Conservation (phyloP, 2,329 filamentous ascomycete species). For the Aureobasidium sp. region DNA sequence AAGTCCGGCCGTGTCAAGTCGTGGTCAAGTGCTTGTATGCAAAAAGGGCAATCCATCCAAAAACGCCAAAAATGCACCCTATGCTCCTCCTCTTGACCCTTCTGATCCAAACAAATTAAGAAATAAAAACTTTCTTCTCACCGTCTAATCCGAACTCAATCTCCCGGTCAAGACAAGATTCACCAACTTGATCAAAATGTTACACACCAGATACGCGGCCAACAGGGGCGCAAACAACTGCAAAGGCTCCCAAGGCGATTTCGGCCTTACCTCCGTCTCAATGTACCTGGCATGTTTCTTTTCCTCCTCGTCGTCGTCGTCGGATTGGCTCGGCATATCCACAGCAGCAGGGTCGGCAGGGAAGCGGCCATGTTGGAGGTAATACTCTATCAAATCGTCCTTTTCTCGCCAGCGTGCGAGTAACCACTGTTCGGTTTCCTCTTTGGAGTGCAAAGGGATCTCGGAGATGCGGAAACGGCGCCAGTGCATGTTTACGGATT, state of each 20-base stretch:
- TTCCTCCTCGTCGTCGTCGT: slow-evolving; percentile 18
- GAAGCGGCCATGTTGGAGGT: slow-evolving; percentile 67
- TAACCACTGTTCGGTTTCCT: slow-evolving; percentile 75
- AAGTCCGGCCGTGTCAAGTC: too few species aligned
- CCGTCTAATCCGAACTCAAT: slow-evolving; percentile 2
- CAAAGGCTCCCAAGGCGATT: slow-evolving; percentile 35
- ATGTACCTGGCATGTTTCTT: slow-evolving; percentile 37
- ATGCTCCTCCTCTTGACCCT: too few species aligned
- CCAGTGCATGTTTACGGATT: slow-evolving; percentile 96
- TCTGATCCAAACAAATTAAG: too few species aligned
- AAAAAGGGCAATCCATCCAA: too few species aligned
- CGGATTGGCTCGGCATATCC: slow-evolving; percentile 22
- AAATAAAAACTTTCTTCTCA: too few species aligned
- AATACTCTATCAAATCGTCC: slow-evolving; percentile 77
- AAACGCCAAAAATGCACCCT: too few species aligned
- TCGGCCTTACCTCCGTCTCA: slow-evolving; percentile 40
- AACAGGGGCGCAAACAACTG: slow-evolving; percentile 38
- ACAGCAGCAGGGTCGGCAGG: slow-evolving; percentile 54
- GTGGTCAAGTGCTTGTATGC: too few species aligned
- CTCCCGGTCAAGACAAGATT: slow-evolving; percentile 21
- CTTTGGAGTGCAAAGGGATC: slow-evolving; percentile 68
- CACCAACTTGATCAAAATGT: slow-evolving; percentile 28
- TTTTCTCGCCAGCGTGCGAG: slow-evolving; percentile 84
- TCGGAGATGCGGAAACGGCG: slow-evolving; percentile 71
- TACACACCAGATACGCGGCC: slow-evolving; percentile 31